Evolutionary conservation across 2,329 filamentous ascomycete genomes (phyloP).

Genomic region (Zymoseptoria brevis): DNA sequence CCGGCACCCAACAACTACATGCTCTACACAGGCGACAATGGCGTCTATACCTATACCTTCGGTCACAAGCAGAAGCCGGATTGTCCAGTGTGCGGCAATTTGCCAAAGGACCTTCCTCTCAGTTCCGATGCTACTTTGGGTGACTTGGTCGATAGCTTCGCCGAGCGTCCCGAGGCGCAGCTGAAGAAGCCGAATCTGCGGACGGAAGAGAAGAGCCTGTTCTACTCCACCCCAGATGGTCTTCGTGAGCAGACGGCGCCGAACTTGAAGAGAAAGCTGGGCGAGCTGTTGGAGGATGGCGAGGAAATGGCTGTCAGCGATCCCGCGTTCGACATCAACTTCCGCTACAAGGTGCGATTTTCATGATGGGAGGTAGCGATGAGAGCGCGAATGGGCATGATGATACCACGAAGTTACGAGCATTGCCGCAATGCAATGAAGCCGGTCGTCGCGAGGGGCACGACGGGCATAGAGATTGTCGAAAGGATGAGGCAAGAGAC

Average conservation of each 20-base stretch:
- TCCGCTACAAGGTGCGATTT: constrained; percentile 48
- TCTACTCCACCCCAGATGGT: constrained; percentile 75
- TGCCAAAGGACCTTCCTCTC: constrained; percentile 66
- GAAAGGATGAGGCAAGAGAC: background rate
- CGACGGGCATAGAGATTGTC: background rate
- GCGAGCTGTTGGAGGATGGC: constrained; percentile 67
- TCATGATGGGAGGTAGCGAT: background rate
- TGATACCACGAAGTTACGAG: background rate
- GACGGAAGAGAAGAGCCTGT: constrained; percentile 73
- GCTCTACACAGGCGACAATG: constrained; percentile 97
- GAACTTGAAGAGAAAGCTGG: constrained; percentile 71
- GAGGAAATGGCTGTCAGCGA: constrained; percentile 91
- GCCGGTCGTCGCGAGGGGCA: background rate
- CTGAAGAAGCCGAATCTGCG: constrained; percentile 88
- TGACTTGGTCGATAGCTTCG: constrained; percentile 78
- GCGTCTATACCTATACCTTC: constrained; percentile 96
- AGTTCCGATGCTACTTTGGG: constrained; percentile 65
- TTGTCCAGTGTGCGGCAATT: constrained; percentile 85
- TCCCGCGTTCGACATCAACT: constrained; percentile 72
- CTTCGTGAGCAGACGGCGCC: constrained; percentile 76
- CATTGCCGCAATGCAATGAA: background rate
- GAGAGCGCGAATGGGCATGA: background rate
- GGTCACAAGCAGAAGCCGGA: constrained; percentile 89
- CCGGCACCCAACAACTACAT: constrained; percentile 66
- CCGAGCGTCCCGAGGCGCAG: constrained; percentile 77